Percentiles rank a stretch among this genome's conserved stretches.
Conservation (phyloP, 805 yeast genomes). For the Barnettozyma salicaria region DNA sequence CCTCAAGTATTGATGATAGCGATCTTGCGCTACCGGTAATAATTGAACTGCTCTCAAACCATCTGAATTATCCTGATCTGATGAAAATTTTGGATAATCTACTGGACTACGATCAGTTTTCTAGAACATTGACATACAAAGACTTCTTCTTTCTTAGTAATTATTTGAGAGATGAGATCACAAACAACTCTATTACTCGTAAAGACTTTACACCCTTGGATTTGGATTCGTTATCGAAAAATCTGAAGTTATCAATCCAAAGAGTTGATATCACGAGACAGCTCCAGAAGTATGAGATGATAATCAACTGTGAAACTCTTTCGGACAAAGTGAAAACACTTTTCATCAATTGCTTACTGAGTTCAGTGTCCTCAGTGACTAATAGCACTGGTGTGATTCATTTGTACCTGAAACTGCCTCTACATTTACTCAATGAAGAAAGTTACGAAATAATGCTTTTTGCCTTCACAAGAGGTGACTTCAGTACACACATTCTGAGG, state of each 20-base stretch:
- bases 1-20: neutral
- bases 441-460: constrained; percentile 14
- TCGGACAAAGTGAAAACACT: constrained; percentile 3
- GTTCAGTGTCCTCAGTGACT: constrained; percentile 9
- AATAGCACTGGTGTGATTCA: constrained; percentile 20
- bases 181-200: constrained; percentile 7
- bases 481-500: constrained; percentile 8
- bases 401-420: constrained; percentile 12
- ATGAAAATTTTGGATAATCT: constrained; percentile 2
- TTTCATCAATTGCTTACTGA: constrained; percentile 11
- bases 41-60: constrained; percentile 1
- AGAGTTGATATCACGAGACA: constrained; percentile 16
- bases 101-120: neutral
- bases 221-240: neutral
- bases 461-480: constrained; percentile 15
- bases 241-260: constrained; percentile 13
- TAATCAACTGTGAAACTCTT: neutral
- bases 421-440: neutral
- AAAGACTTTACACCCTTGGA: constrained; percentile 1
- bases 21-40: neutral
- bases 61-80: neutral
- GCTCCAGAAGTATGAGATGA: neutral
- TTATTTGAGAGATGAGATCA: constrained; percentile 6
- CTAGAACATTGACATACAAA: neutral
- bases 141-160: constrained; percentile 15